Conservation (phyloP, 495 filamentous ascomycete species). For the Neurospora sp. region DNA sequence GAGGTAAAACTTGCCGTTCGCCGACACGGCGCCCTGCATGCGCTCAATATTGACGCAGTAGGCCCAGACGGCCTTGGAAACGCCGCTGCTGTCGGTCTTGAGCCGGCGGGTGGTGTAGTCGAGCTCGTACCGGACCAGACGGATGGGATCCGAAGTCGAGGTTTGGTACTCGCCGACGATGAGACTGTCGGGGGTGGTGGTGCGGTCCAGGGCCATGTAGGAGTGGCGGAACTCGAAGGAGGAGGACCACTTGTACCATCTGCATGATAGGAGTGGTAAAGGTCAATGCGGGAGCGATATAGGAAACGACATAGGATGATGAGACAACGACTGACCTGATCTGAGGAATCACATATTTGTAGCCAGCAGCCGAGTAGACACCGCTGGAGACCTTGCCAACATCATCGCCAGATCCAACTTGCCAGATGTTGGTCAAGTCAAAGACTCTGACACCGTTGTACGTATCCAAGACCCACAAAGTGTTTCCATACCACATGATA, state of each 20-base stretch:
- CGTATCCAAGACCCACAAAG: conserved; percentile 8
- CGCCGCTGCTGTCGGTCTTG: conserved; percentile 1
- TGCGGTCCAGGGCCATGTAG: conserved; percentile 9
- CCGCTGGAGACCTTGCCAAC: conserved; percentile 3
- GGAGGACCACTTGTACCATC: conserved; percentile 10
- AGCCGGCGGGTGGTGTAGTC: conserved; percentile 6
- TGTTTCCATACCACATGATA: conserved; percentile 10
- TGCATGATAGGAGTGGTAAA: background rate
- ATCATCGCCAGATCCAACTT: conserved; percentile 1
- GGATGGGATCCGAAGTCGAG: background rate
- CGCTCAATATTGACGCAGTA: conserved; percentile 10
- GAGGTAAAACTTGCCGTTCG: conserved; percentile 12
- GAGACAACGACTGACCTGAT: conserved; percentile 1
- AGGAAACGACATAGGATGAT: background rate
- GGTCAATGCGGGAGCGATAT: background rate
- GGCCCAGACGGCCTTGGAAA: conserved; percentile 7
- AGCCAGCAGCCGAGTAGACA: conserved; percentile 5
- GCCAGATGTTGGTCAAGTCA: conserved; percentile 8
- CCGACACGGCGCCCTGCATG: conserved; percentile 12
- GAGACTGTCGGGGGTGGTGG: conserved; percentile 1
- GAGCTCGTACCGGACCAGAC: conserved; percentile 4
- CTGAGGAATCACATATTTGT: conserved; percentile 9
- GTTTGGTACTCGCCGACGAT: conserved; percentile 10
- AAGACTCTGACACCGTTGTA: conserved; percentile 9
- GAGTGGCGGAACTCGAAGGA: conserved; percentile 4